Base-by-base conservation (phyloP, 2,329 filamentous ascomycete species). In the Sarocladium oryzae region DNA sequence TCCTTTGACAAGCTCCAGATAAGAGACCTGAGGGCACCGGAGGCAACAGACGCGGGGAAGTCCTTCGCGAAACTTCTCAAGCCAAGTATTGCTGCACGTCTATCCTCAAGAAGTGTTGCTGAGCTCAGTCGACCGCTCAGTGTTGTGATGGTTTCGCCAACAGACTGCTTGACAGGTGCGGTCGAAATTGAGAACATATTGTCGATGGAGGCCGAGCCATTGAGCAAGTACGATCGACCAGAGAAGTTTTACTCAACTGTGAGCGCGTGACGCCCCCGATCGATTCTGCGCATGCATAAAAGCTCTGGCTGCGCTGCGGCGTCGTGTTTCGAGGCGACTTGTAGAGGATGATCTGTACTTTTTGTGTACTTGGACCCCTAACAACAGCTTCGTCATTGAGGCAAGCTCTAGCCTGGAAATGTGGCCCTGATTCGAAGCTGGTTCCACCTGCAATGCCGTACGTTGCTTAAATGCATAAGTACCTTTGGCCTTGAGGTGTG, bases 51-150 rank as follows among this genome's bases (percentile, higher is more conserved):
- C 13, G 95, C 95, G 33, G 93, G 95, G 61, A 92, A 97, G 55
- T 95, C 85, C 69, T 97, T 97, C 37, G 93, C 89, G 67, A 99
- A 97, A 71, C 91, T 96, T 60, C 95, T 82, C 33, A 99, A 76
- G 16, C 93, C 93, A 26, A 95, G 80, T 45, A 99, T 96, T 41
- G 93, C 91, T 52, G 89, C 91, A 56, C 93, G 85, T 51, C 95
- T 86, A 68, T 99, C 95, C 71, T 99, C 93, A 36, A 99, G 81
- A 15, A 99, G 78, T 1, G 90, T 96, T 40, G 91, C 89, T 58
- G 88, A 96, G 64, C 85, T 83, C 35, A 99, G 81, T 52, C 93
- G 88, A 62, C 85, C 85, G 69, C 90, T 95, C 54, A 97, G 77
- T 37, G 91, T 88, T 55, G 85, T 87, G 67, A 99, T 99, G 37